phyloP scores from a whole-genome alignment of 768 basidiomycete species.

The Dioszegia hungarica region DNA sequence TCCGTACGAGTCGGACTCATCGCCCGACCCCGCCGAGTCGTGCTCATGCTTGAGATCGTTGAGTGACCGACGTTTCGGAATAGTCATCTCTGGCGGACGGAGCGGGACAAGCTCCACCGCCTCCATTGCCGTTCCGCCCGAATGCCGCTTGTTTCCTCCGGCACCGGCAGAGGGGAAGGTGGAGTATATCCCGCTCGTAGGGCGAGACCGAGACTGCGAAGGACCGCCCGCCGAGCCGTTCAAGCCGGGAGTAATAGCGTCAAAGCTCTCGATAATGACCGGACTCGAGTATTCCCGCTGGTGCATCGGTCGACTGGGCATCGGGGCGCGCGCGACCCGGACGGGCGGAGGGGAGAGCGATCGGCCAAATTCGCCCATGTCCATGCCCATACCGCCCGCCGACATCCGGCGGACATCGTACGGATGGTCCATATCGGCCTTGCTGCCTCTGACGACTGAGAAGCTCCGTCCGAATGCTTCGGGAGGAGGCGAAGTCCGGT shows the following conservation, averaged over 20 bases:
- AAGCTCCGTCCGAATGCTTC: conserved; percentile 79
- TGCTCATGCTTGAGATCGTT: conserved; percentile 31
- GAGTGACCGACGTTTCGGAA: conserved; percentile 31
- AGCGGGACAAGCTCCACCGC: conserved; percentile 16
- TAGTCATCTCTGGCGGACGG: conserved; percentile 24
- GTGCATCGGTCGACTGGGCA: background rate
- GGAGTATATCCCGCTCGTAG: background rate
- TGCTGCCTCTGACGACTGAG: conserved; percentile 78
- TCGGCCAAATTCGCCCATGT: background rate
- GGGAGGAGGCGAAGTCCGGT: too few relatives aligned
- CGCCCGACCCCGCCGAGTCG: conserved; percentile 20
- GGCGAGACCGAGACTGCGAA: too few relatives aligned
- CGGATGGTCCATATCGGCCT: conserved; percentile 73
- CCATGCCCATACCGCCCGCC: too few relatives aligned
- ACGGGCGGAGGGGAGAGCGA: conserved; percentile 4
- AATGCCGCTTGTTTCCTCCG: background rate
- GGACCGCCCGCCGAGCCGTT: background rate
- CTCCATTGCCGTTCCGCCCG: background rate
- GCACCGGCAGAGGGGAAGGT: conserved; percentile 1
- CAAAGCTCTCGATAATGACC: background rate
- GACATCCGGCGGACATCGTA: conserved; percentile 56
- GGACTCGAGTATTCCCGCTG: background rate
- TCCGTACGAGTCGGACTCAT: conserved; percentile 17
- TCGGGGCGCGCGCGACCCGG: background rate
- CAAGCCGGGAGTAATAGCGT: background rate